These are phyloP conservation scores for Candida awuae DNA, from an alignment of 805 yeast genomes.

Conservation along the genomic window DNA sequence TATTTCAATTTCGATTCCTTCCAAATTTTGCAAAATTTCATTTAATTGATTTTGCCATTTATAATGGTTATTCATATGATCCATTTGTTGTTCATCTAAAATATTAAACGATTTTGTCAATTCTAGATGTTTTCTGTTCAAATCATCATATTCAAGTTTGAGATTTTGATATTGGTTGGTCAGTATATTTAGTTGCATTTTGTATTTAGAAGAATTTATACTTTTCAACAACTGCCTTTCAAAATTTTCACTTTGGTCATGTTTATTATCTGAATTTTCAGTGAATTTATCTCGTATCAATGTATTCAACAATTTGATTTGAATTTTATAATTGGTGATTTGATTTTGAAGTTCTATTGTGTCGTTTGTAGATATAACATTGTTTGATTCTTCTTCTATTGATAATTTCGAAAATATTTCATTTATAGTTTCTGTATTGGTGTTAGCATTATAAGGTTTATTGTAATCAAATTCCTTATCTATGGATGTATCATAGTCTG, in stretches of 20 bases:
- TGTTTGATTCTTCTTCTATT: neutral
- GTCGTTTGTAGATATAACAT: slow-evolving; percentile 11
- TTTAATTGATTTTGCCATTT: slow-evolving; percentile 28
- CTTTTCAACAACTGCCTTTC: slow-evolving; percentile 12
- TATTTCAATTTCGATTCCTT: slow-evolving; percentile 1
- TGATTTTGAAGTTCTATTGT: slow-evolving; percentile 25
- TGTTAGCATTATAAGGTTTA: neutral
- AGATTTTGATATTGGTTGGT: slow-evolving; percentile 3
- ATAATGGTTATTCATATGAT: slow-evolving; percentile 40
- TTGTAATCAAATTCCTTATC: slow-evolving; percentile 1
- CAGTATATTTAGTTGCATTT: neutral
- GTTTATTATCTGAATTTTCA: slow-evolving; percentile 5
- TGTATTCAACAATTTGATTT: slow-evolving; percentile 26
- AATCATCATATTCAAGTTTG: slow-evolving; percentile 1
- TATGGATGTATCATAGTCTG: slow-evolving; percentile 4
- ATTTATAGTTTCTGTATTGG: neutral
- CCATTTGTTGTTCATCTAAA: slow-evolving; percentile 16
- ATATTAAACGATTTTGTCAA: slow-evolving; percentile 12
- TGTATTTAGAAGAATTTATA: slow-evolving; percentile 3
- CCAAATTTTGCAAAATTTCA: slow-evolving; percentile 16
- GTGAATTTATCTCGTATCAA: slow-evolving; percentile 20
- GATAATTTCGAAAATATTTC: neutral
- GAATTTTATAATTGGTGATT: slow-evolving; percentile 29
- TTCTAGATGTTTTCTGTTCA: slow-evolving; percentile 1
- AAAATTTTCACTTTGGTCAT: slow-evolving; percentile 13